Conservation (phyloP, 148 eudicot species). For the Simmondsia chinensis region DNA sequence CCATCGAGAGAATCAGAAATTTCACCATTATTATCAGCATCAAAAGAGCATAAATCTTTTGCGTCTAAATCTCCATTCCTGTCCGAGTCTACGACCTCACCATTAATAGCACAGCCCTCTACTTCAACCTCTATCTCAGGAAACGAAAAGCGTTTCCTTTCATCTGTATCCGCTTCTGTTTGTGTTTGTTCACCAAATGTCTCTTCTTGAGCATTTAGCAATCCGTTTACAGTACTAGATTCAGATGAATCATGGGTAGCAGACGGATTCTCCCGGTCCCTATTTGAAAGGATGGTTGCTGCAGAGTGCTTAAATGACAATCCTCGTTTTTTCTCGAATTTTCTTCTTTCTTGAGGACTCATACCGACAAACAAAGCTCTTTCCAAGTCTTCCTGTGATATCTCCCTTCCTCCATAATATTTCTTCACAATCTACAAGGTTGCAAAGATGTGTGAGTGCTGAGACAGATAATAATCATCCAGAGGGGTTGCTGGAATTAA, state of each 20-base stretch:
- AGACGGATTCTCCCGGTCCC: constrained; percentile 9
- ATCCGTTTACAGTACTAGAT: constrained; percentile 6
- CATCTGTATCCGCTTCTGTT: constrained; percentile 15
- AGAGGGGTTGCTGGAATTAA: too few species aligned
- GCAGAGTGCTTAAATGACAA: constrained; percentile 23
- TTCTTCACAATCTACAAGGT: constrained; percentile 51
- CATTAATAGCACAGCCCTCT: constrained; percentile 5
- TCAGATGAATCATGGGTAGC: constrained; percentile 3
- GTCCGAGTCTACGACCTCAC: constrained; percentile 1
- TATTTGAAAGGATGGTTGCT: constrained; percentile 9
- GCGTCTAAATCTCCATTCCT: constrained; percentile 10
- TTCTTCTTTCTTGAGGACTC: constrained; percentile 79
- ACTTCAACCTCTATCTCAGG: constrained; percentile 12
- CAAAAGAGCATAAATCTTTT: constrained; percentile 9
- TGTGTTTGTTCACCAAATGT: constrained; percentile 16
- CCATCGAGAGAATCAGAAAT: constrained; percentile 13
- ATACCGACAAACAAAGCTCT: constrained; percentile 76
- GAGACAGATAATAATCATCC: neutral
- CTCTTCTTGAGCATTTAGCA: constrained; percentile 11
- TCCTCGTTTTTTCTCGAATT: constrained; percentile 61
- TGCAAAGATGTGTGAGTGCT: neutral
- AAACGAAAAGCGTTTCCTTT: constrained; percentile 6
- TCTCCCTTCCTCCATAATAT: constrained; percentile 82
- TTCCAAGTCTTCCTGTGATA: constrained; percentile 72
- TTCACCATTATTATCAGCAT: constrained; percentile 15